Percentiles rank a stretch among this genome's conserved stretches.
phyloP scores from a whole-genome alignment of 345 rosid genomes.

The Microthlaspi erraticum region DNA sequence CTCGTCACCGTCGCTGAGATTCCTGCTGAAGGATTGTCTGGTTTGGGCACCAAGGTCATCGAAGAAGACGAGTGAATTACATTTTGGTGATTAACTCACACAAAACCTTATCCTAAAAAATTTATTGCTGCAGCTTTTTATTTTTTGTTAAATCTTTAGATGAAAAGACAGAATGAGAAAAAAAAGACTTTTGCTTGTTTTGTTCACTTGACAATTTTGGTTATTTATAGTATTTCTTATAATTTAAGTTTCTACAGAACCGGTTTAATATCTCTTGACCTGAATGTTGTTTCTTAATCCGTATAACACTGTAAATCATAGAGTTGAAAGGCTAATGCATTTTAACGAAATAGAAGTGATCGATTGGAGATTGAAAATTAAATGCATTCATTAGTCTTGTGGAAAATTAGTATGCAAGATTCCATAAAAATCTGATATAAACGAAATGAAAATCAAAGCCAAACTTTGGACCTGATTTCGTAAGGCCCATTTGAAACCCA shows the following conservation, averaged over 20 bases:
- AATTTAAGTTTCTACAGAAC: constrained; percentile 2
- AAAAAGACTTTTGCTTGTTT: constrained; percentile 10
- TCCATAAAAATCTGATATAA: too few relatives aligned
- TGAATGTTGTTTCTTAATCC: too few relatives aligned
- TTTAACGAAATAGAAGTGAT: too few relatives aligned
- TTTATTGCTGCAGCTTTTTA: constrained; percentile 3
- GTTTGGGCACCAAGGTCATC: constrained; percentile 60
- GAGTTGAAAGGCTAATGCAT: too few relatives aligned
- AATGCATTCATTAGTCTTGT: too few relatives aligned
- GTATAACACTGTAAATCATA: too few relatives aligned
- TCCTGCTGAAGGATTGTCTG: constrained; percentile 57
- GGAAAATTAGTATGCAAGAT: too few relatives aligned
- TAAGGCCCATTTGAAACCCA: constrained; percentile 7
- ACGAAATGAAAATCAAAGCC: too few relatives aligned
- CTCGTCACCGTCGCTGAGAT: constrained; percentile 62
- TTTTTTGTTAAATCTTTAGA: constrained; percentile 26
- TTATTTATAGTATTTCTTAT: neutral
- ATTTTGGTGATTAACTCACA: neutral
- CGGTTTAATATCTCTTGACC: too few relatives aligned
- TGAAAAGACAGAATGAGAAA: constrained; percentile 14
- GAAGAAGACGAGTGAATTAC: constrained; percentile 59
- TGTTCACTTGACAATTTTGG: constrained; percentile 25
- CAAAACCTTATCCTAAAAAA: neutral
- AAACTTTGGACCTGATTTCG: too few relatives aligned
- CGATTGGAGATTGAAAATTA: too few relatives aligned